These are phyloP conservation scores for Nectriaceae sp. DNA, from an alignment of 2,329 filamentous ascomycete species.

Conservation along the genomic window DNA sequence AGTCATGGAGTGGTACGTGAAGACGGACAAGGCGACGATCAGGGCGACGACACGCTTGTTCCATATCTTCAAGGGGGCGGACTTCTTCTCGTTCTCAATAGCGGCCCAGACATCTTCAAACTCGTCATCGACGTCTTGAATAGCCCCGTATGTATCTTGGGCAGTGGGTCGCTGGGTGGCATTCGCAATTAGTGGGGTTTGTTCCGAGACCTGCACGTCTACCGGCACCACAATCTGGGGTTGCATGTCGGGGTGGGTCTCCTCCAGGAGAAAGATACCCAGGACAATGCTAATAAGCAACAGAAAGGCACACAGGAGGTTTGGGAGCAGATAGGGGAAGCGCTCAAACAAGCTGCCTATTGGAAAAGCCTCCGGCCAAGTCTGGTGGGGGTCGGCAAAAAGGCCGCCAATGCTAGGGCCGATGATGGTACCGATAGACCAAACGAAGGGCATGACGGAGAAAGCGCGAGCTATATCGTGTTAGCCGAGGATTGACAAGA, in stretches of 20 bases:
- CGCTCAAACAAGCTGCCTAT: conserved; percentile 68
- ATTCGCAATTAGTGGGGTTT: conserved; percentile 76
- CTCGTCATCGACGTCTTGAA: conserved; percentile 50
- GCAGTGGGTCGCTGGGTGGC: conserved; percentile 72
- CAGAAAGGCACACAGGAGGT: conserved; percentile 77
- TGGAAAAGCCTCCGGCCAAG: conserved; percentile 73
- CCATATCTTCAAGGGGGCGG: conserved; percentile 45
- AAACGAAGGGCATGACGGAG: conserved; percentile 92
- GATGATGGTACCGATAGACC: conserved; percentile 86
- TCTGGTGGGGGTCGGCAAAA: conserved; percentile 75
- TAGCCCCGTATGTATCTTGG: conserved; percentile 80
- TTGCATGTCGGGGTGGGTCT: conserved; percentile 86
- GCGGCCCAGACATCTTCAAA: conserved; percentile 41
- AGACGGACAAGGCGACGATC: conserved; percentile 81
- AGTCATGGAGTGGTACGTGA: conserved; percentile 94
- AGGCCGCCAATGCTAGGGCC: conserved; percentile 86
- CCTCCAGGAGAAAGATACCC: conserved; percentile 79
- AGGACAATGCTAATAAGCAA: conserved; percentile 77
- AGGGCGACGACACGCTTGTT: conserved; percentile 70
- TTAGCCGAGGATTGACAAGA: conserved; percentile 1
- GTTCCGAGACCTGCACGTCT: conserved; percentile 57
- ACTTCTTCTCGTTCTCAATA: conserved; percentile 31
- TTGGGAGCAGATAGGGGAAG: conserved; percentile 88
- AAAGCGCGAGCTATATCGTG: conserved; percentile 70
- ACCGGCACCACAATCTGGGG: conserved; percentile 49